Conservation (phyloP, 768 basidiomycete species). For the Boletus subcaerulescens region DNA sequence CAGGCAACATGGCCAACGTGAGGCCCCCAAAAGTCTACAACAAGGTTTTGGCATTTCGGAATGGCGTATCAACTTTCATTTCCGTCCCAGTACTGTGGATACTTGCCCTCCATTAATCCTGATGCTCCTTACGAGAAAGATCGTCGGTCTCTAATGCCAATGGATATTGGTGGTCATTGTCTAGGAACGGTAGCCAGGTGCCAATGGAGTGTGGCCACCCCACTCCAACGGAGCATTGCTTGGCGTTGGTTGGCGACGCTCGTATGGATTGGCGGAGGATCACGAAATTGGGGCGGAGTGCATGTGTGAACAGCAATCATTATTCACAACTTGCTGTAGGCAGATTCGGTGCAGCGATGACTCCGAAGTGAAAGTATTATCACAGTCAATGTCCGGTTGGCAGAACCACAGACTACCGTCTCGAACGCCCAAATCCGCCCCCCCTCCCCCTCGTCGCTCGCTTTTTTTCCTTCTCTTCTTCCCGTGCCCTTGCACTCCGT, state of each 20-base stretch:
- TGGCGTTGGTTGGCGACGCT: not conserved
- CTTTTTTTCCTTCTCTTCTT: constrained; percentile 75
- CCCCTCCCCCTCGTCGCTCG: constrained; percentile 28
- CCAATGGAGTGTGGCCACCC: not conserved
- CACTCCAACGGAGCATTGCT: not conserved
- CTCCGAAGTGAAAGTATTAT: not conserved
- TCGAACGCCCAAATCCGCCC: constrained; percentile 16
- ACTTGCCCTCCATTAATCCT: not conserved
- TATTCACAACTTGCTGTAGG: not conserved
- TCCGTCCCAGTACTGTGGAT: not conserved
- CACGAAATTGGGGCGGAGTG: not conserved
- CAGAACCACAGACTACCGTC: constrained; percentile 18
- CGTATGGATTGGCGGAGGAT: not conserved
- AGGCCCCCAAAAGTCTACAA: not conserved
- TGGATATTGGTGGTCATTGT: not conserved
- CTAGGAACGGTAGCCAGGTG: not conserved
- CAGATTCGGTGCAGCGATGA: not conserved
- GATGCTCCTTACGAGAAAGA: not conserved
- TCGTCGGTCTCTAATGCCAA: not conserved
- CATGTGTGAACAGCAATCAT: not conserved
- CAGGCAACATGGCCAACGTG: not conserved
- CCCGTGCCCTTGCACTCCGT: constrained; percentile 67
- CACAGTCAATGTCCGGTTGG: not conserved
- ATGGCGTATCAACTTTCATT: not conserved
- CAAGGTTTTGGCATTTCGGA: not conserved